Conservation (phyloP, 352 stramenopile genomes). For the Pythium volutum region DNA sequence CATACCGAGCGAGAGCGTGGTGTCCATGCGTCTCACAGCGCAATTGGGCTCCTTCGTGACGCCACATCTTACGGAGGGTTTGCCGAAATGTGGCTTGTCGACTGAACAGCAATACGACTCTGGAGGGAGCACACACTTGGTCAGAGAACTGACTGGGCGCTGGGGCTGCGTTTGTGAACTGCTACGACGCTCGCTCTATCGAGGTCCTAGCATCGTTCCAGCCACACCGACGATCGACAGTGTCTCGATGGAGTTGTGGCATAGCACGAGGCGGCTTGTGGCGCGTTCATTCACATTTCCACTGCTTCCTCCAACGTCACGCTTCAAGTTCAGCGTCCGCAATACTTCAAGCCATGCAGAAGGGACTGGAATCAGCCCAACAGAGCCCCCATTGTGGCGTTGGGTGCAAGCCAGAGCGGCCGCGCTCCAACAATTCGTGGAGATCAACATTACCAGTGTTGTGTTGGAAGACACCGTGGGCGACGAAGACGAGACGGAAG, state of each 20-base stretch:
- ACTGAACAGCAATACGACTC: not conserved
- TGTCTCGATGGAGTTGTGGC: conserved; percentile 8
- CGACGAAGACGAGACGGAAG: not conserved
- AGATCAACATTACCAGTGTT: not conserved
- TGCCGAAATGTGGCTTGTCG: not conserved
- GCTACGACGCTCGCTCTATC: not conserved
- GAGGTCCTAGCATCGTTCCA: not conserved
- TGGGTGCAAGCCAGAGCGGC: not conserved
- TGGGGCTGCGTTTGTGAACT: not conserved
- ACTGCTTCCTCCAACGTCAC: conserved; percentile 2
- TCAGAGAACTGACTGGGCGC: conserved; percentile 1
- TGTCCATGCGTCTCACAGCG: not conserved
- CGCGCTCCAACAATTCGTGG: not conserved
- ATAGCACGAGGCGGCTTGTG: not conserved
- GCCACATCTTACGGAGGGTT: not conserved
- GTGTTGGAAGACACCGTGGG: not conserved
- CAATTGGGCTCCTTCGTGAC: conserved; percentile 2
- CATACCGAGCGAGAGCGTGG: not conserved
- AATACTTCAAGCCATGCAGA: not conserved
- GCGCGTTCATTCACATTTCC: not conserved
- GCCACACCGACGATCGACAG: not conserved
- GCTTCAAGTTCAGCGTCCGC: not conserved
- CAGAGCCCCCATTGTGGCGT: not conserved
- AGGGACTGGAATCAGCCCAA: not conserved
- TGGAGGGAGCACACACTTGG: not conserved